Base-by-base conservation (phyloP, 2,329 filamentous ascomycete genomes). In the Penicillium olsonii region DNA sequence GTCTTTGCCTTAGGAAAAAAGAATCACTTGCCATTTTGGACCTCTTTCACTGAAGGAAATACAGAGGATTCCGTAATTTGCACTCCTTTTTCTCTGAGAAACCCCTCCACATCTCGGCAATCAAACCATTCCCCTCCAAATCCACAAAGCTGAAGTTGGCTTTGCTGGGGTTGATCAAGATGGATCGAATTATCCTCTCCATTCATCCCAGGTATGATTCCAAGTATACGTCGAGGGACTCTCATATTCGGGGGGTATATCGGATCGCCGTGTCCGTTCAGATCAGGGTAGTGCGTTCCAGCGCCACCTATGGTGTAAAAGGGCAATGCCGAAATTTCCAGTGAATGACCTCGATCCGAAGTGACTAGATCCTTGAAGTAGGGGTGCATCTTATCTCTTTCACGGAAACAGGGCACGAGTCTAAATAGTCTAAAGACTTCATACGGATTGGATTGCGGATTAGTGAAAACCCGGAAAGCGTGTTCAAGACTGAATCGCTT, bases 231-330 rank as follows among this genome's bases (percentile, higher is more conserved):
- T 10, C 56, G 41, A 14, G 60, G 59, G 5, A 57, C 33, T 9
- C 59, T 58, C 47, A 63, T 66, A 17, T 63, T 66, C 2, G 50
- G 50, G 10, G 63, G 64, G 33, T 62, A 68, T 9, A 63, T 58
- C 20, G 59, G 62, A 24, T 67, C 70, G 0, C 73, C 74, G 2
- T 65, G 41, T 17, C 59, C 53, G 46, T 74, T 72, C n/a, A 61
- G 62, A 2, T 65, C 62, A 6, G 73, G 72, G 57, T 84, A 88
- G 61, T 86, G 87, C 0, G 83, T 85, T 0, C 87, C 87, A 0
- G 85, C 79, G 2, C 85, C 85, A 1, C 87, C 87, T 15, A 90
- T 73, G 53, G 84, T 77, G 24, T 84, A 77, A 45, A 87, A 85
- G 0, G 87, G 85, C 5, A 79, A 76, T 3, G 75, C 72, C 75